Evolutionary conservation across 78 protist genomes (phyloP).

Genomic region (Cavenderia fasciculata): DNA sequence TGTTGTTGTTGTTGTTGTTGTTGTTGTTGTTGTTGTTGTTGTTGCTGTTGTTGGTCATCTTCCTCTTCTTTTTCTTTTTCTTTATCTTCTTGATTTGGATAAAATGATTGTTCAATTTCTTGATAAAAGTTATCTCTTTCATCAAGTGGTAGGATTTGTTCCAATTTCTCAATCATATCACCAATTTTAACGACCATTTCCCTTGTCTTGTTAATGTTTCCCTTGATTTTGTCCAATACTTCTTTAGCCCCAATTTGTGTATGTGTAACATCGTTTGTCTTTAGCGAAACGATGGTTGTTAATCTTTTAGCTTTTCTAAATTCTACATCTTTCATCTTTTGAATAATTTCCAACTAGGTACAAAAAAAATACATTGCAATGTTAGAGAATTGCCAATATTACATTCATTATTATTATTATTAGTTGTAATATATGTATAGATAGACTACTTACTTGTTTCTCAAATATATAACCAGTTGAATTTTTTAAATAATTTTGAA

Average conservation of each 20-base stretch:
- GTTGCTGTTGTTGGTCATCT: too few relatives aligned
- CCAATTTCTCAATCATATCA: slow-evolving; percentile 13
- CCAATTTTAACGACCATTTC: slow-evolving; percentile 24
- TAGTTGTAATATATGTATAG: too few relatives aligned
- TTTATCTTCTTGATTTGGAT: too few relatives aligned
- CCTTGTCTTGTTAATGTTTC: slow-evolving; percentile 23
- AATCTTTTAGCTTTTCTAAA: slow-evolving; percentile 9
- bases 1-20: too few relatives aligned
- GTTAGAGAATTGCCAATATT: too few relatives aligned
- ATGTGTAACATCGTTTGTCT: slow-evolving; percentile 47
- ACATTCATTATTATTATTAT: too few relatives aligned
- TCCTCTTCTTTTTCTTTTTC: too few relatives aligned
- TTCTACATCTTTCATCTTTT: slow-evolving; percentile 35
- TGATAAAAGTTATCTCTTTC: slow-evolving; percentile 34
- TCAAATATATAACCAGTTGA: slow-evolving; percentile 68
- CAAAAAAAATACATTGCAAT: too few relatives aligned
- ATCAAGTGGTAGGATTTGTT: slow-evolving; percentile 20
- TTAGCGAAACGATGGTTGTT: slow-evolving; percentile 2
- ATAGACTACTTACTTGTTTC: too few relatives aligned
- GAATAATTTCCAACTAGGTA: not conserved
- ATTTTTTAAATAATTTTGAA: slow-evolving; percentile 67
- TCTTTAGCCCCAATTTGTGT: slow-evolving; percentile 54
- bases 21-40: too few relatives aligned
- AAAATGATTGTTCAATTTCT: too few relatives aligned
- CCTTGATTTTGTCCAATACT: slow-evolving; percentile 49